Evolutionary conservation across 495 filamentous ascomycete species (phyloP).

Genomic region (Penicillium herquei): DNA sequence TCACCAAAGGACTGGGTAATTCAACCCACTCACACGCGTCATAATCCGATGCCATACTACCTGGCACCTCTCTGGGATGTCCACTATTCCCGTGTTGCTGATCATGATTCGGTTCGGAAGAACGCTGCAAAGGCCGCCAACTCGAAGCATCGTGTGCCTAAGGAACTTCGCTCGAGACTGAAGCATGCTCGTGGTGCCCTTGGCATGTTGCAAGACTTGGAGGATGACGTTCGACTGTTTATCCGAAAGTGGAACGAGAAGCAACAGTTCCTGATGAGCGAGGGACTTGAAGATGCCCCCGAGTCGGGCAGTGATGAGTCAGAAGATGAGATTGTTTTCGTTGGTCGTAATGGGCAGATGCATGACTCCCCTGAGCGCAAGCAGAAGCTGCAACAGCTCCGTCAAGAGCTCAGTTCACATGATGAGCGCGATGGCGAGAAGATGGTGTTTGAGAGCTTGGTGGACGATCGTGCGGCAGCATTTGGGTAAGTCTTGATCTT

Average conservation of each 20-base stretch:
- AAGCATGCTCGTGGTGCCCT: conserved; percentile 69
- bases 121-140: conserved; percentile 32
- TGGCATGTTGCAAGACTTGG: conserved; percentile 62
- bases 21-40: conserved; percentile 72
- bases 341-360: conserved; percentile 74
- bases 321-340: conserved; percentile 93
- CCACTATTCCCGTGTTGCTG: conserved; percentile 49
- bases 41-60: conserved; percentile 77
- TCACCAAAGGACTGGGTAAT: conserved; percentile 77
- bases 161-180: conserved; percentile 56
- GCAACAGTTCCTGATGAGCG: conserved; percentile 35
- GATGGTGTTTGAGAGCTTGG: conserved; percentile 74
- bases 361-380: conserved; percentile 55
- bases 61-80: conserved; percentile 85
- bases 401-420: conserved; percentile 41
- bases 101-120: conserved; percentile 36
- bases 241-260: conserved; percentile 58
- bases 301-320: conserved; percentile 56
- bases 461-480: conserved; percentile 68
- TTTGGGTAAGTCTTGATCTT: conserved; percentile 66
- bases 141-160: conserved; percentile 47
- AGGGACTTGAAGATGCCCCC: conserved; percentile 49
- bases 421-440: conserved; percentile 60
- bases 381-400: conserved; percentile 28
- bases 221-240: conserved; percentile 61